Conservation (phyloP, 306 rosid genomes). For the Vicia faba region DNA sequence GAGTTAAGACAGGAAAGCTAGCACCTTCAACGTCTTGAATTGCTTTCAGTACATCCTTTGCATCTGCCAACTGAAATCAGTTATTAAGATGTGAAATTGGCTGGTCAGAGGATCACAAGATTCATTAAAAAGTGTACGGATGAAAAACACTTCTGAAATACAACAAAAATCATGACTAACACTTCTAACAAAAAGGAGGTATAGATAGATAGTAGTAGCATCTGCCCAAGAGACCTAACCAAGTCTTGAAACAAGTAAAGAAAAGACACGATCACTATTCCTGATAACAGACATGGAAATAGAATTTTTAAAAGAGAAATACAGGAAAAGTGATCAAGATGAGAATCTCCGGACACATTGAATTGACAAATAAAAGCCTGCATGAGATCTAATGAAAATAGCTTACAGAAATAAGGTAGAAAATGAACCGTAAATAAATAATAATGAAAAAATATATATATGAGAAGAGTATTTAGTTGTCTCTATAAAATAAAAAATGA, state of each 20-base stretch:
- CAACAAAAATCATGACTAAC: constrained; percentile 23
- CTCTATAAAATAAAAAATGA: constrained; percentile 11
- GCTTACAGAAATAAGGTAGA: constrained; percentile 6
- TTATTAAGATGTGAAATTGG: constrained; percentile 14
- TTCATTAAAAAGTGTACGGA: constrained; percentile 15
- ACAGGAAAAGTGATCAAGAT: constrained; percentile 20
- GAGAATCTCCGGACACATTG: constrained; percentile 15
- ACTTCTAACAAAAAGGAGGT: constrained; percentile 20
- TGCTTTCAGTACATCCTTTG: constrained; percentile 79
- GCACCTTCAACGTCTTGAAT: constrained; percentile 67
- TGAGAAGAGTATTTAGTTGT: constrained; percentile 1
- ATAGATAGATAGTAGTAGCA: not conserved
- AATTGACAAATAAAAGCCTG: constrained; percentile 19
- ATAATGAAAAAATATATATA: not conserved
- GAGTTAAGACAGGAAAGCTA: constrained; percentile 81
- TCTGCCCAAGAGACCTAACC: not conserved
- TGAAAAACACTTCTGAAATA: constrained; percentile 1
- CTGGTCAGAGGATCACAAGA: constrained; percentile 8
- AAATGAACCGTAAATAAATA: constrained; percentile 13
- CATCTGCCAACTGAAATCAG: constrained; percentile 80
- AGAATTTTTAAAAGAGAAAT: constrained; percentile 1
- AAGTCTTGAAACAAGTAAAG: constrained; percentile 29
- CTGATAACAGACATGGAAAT: not conserved
- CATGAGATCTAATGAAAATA: constrained; percentile 6
- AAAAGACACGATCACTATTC: constrained; percentile 10